These are phyloP conservation scores for Guyanaporus albipodus DNA, from an alignment of 768 basidiomycete genomes.

Conservation along the genomic window DNA sequence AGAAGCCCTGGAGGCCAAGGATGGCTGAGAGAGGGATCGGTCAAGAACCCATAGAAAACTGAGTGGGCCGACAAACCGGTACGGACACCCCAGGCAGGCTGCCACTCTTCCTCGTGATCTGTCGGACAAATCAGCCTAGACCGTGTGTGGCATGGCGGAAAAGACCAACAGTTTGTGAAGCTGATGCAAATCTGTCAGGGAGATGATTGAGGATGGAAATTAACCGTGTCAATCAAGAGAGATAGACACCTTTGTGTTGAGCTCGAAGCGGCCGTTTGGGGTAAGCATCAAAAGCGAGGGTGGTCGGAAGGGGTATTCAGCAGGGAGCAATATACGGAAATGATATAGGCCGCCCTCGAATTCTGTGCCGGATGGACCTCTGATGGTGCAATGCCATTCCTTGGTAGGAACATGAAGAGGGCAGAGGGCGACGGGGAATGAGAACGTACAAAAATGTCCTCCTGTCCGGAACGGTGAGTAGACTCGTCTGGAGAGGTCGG, in stretches of 20 bases:
- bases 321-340: constrained; percentile 83
- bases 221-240: constrained; percentile 13
- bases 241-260: constrained; percentile 81
- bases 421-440: constrained; percentile 7
- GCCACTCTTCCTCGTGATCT: constrained; percentile 98
- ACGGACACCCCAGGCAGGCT: constrained; percentile 96
- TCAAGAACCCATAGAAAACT: constrained; percentile 8
- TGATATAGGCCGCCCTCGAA: constrained; percentile 97
- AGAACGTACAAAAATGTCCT: constrained; percentile 79
- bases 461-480: constrained; percentile 39
- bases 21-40: constrained; percentile 53
- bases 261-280: constrained; percentile 94
- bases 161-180: constrained; percentile 76
- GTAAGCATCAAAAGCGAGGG: constrained; percentile 96
- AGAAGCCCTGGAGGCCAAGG: constrained; percentile 84
- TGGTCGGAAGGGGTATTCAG: constrained; percentile 95
- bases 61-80: constrained; percentile 58
- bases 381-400: constrained; percentile 98
- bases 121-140: constrained; percentile 28
- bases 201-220: constrained; percentile 6
- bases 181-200: constrained; percentile 78
- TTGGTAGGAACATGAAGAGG: constrained; percentile 28
- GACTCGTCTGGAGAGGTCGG: background rate
- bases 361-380: constrained; percentile 83
- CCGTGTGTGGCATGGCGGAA: constrained; percentile 15